These are phyloP conservation scores for Ophiocordyceps australis DNA, from an alignment of 2,329 filamentous ascomycete genomes.

Conservation along the genomic window DNA sequence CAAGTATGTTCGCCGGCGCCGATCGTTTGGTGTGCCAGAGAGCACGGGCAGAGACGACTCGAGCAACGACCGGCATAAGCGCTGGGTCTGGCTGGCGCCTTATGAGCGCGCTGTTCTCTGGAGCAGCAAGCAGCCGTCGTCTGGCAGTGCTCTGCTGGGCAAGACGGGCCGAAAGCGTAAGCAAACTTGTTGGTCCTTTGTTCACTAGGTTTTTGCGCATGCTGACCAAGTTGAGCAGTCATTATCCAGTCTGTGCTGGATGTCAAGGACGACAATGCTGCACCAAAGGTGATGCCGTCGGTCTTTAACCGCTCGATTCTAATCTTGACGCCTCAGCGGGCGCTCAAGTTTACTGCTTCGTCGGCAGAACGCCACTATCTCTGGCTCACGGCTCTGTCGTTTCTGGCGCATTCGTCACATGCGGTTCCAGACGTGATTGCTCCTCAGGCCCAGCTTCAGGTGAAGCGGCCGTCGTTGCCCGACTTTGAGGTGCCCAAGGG, in stretches of 20 bases:
- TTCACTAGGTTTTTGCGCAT: no score
- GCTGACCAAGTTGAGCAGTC: slow-evolving; percentile 36
- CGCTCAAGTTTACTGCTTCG: slow-evolving; percentile 82
- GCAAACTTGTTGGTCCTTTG: slow-evolving; percentile 20
- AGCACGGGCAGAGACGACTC: slow-evolving; percentile 48
- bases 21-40: slow-evolving; percentile 72
- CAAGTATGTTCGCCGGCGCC: slow-evolving; percentile 74
- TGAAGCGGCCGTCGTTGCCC: slow-evolving; percentile 20
- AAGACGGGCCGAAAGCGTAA: slow-evolving; percentile 89
- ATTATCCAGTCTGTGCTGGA: slow-evolving; percentile 91
- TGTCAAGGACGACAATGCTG: slow-evolving; percentile 81
- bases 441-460: slow-evolving; percentile 26
- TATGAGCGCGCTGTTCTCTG: slow-evolving; percentile 94
- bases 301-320: slow-evolving; percentile 88
- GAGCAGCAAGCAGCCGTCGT: slow-evolving; percentile 93
- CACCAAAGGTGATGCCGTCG: slow-evolving; percentile 48
- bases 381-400: slow-evolving; percentile 88
- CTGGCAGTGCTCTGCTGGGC: slow-evolving; percentile 72
- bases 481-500: slow-evolving; percentile 33
- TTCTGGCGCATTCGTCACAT: slow-evolving; percentile 78
- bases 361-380: slow-evolving; percentile 77
- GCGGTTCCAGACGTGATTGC: slow-evolving; percentile 62
- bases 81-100: slow-evolving; percentile 97
- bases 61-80: slow-evolving; percentile 69
- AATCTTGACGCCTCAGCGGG: slow-evolving; percentile 81